Evolutionary conservation across 2,329 filamentous ascomycete species (phyloP).

Genomic region (Cercospora citrullina): DNA sequence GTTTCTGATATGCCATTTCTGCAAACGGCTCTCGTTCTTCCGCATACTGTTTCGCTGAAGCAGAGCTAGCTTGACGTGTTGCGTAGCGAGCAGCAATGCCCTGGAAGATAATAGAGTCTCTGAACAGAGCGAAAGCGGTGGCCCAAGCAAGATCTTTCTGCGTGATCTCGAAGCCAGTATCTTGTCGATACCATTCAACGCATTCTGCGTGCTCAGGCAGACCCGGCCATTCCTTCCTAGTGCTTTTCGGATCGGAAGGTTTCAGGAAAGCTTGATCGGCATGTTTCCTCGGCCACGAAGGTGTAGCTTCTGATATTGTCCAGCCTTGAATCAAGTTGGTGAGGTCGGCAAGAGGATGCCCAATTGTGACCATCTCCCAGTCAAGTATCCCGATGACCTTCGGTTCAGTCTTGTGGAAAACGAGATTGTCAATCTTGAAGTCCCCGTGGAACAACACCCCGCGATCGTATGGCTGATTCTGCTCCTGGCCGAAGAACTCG

Average conservation of each 20-base stretch:
- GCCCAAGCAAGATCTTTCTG: constrained; percentile 61
- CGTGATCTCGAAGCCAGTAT: constrained; percentile 70
- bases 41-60: constrained; percentile 71
- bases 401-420: constrained; percentile 83
- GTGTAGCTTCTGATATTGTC: constrained; percentile 32
- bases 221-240: constrained; percentile 52
- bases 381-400: constrained; percentile 90
- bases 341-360: constrained; percentile 90
- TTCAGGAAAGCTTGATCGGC: constrained; percentile 31
- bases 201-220: constrained; percentile 61
- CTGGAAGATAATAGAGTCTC: constrained; percentile 68
- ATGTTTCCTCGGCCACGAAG: constrained; percentile 32
- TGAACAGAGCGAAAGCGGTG: constrained; percentile 61
- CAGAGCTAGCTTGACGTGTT: constrained; percentile 81
- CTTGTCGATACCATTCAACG: constrained; percentile 64
- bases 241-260: constrained; percentile 22
- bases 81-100: constrained; percentile 90
- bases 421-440: constrained; percentile 73
- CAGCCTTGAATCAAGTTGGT: constrained; percentile 64
- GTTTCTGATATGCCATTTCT: constrained; percentile 73
- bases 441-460: constrained; percentile 86
- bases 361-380: constrained; percentile 98
- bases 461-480: constrained; percentile 72
- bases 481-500: constrained; percentile 70
- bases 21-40: constrained; percentile 69